Evolutionary conservation across 2,329 filamentous ascomycete species (phyloP), one percentile per base, ranked within the genome.

Genomic region (Penicillium aurantiogriseum): DNA sequence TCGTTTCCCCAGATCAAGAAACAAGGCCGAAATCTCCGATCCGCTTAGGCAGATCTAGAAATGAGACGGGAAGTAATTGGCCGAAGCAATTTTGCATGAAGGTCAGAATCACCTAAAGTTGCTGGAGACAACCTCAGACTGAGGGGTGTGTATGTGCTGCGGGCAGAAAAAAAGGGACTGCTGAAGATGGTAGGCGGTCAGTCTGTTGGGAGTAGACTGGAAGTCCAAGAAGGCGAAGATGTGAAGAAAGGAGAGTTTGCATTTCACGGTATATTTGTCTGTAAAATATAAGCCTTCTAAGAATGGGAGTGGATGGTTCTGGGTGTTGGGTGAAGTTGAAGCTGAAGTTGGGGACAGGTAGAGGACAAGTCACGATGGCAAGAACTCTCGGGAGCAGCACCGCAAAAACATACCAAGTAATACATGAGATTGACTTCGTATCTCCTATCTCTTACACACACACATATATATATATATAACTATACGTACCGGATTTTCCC

Each of bases 1-100:
- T 63, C 21, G 57, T 54, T 64, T 56, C 56, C 62, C 60, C 60
- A 58, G 58, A 48, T 56, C 45, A 42, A 56, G 48, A 45, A 39
- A 51, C 56, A 61, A 51, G 57, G 36, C 46, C 17, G 5, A 50
- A n/a, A 45, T 49, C 38, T 35, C 46, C 52, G 51, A 44, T 51
- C 51, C 35, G 49, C 54, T 53, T 9, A 46, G 13, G 50, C 40
- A 39, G 49, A 53, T 53, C 42, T 13, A 52, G 33, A 27, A 53
- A 35, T 47, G 19, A 35, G 11, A 56, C 31, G 39, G 13, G 13
- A 31, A 36, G 35, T 40, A 55, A 56, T 55, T 58, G 51, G 29
- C 36, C 36, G 35, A 53, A 33, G 29, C 15, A 15, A 42, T 21
- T 31, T 49, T 29, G 42, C 27, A 39, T 35, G 23, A 40, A 40